Percentiles rank a stretch among this genome's conserved stretches.
phyloP scores from a whole-genome alignment of 1,284 basidiomycete species.

The Ganoderma leucocontextum region DNA sequence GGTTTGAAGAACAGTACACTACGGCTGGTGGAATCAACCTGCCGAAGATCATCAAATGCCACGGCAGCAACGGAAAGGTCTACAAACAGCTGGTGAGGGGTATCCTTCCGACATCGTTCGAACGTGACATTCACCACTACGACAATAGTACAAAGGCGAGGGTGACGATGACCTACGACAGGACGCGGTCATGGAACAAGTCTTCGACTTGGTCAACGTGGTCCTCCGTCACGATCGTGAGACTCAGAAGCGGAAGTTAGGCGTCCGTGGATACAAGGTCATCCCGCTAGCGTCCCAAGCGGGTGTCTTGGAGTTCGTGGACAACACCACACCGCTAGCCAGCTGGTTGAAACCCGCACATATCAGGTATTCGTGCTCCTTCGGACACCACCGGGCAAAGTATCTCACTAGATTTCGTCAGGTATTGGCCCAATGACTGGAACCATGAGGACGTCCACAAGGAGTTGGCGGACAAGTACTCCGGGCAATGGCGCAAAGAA shows the following conservation, averaged over 20 bases:
- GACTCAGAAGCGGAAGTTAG: conserved; percentile 77
- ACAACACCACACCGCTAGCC: conserved; percentile 76
- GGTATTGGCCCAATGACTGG: conserved; percentile 52
- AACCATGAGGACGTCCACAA: conserved; percentile 33
- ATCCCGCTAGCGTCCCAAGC: conserved; percentile 85
- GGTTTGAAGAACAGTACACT: conserved; percentile 68
- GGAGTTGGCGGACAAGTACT: conserved; percentile 36
- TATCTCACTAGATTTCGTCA: conserved; percentile 28
- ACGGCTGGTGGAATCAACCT: conserved; percentile 84
- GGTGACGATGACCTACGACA: conserved; percentile 92
- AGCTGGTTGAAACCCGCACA: conserved; percentile 74
- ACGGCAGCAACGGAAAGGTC: conserved; percentile 71
- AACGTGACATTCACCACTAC: background rate
- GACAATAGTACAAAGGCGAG: conserved; percentile 87
- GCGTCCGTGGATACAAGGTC: conserved; percentile 89
- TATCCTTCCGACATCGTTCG: conserved; percentile 17
- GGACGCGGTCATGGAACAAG: conserved; percentile 99
- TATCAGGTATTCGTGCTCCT: conserved; percentile 51
- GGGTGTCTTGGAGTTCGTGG: conserved; percentile 93
- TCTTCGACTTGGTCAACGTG: conserved; percentile 90
- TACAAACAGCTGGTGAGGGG: conserved; percentile 85
- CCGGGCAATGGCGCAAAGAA: conserved; percentile 23
- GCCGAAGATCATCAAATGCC: conserved; percentile 84
- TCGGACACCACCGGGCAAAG: background rate
- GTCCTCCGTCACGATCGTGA: conserved; percentile 80